Base-by-base conservation (phyloP, 768 basidiomycete genomes). In the Phanerochaete sordida region DNA sequence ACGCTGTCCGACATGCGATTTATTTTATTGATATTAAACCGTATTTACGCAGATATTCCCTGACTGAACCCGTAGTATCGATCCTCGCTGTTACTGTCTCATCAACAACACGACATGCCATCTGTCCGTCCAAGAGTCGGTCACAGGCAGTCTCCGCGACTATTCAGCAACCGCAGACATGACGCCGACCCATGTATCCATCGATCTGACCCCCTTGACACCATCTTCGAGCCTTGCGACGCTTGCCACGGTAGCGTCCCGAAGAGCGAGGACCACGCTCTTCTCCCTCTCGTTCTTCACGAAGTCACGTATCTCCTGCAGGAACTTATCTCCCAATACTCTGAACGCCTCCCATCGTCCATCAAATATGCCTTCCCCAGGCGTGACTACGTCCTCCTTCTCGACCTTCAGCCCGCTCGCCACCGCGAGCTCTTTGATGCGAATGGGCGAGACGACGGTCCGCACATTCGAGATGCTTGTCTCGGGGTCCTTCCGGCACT, bases 261-360 rank as follows among this genome's bases (percentile, higher is more conserved):
- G 37, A 62, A 76, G 58, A 1, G 75, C 74, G 8, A 69, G 44
- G 5, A 75, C 62, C n/a, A 73, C 66, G 0, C 63, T 65, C 56
- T 62, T 70, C 68, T 75, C 75, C 64, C 69, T 62, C 55, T 72
- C 74, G 49, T 76, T 69, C 53, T 57, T 57, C 19, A 37, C 21
- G 74, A 61, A n/a, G 26, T 46, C 44, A 21, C 47, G 6, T n/a
- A 75, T 60, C 26, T 74, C 65, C 35, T 64, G 45, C 26, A 48
- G 43, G 55, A 76, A 77, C 0, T 24, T 55, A 12, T 60, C 35
- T 3, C 58, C 45, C 37, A 69, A n/a, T 1, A 72, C 73, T 15
- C 37, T 65, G 0, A 37, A 47, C 1, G 70, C 67, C 62, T 78
- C 77, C 77, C 77, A 78, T 23, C 55, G 44, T 23, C 73, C 77